Evolutionary conservation across 768 basidiomycete genomes (phyloP).

Genomic region (Psilocybe tampanensis): DNA sequence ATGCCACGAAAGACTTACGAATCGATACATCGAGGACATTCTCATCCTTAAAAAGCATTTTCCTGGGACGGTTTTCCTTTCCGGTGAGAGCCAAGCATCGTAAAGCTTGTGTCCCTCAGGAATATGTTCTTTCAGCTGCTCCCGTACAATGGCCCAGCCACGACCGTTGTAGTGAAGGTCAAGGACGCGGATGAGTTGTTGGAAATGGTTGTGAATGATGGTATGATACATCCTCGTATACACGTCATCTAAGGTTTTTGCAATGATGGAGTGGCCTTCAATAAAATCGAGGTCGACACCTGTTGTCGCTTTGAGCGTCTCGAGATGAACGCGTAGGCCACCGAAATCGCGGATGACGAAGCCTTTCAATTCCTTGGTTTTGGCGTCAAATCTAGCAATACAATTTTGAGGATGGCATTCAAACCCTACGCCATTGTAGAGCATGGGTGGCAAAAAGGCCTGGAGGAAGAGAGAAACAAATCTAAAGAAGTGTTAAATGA

Average conservation of each 20-base stretch:
- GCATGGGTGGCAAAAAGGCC: constrained; percentile 57
- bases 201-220: constrained; percentile 59
- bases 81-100: constrained; percentile 51
- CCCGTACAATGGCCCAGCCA: constrained; percentile 54
- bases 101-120: constrained; percentile 49
- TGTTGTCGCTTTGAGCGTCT: constrained; percentile 50
- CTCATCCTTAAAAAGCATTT: constrained; percentile 64
- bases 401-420: constrained; percentile 66
- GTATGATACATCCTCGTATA: constrained; percentile 62
- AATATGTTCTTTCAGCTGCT: constrained; percentile 44
- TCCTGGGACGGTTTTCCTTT: constrained; percentile 48
- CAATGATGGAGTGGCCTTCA: constrained; percentile 52
- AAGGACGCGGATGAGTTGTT: constrained; percentile 59
- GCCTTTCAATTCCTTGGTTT: constrained; percentile 50
- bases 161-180: constrained; percentile 56
- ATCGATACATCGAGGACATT: constrained; percentile 56
- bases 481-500: constrained; percentile 26
- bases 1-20: constrained; percentile 37
- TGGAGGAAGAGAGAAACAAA: constrained; percentile 51
- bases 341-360: constrained; percentile 64
- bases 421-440: constrained; percentile 59
- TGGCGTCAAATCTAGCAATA: constrained; percentile 51
- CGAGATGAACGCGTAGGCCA: constrained; percentile 53
- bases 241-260: constrained; percentile 53
- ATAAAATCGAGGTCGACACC: constrained; percentile 51